Conservation (phyloP, 202 grass and related monocot genomes). For the Thinopyrum obtusiflorum region DNA sequence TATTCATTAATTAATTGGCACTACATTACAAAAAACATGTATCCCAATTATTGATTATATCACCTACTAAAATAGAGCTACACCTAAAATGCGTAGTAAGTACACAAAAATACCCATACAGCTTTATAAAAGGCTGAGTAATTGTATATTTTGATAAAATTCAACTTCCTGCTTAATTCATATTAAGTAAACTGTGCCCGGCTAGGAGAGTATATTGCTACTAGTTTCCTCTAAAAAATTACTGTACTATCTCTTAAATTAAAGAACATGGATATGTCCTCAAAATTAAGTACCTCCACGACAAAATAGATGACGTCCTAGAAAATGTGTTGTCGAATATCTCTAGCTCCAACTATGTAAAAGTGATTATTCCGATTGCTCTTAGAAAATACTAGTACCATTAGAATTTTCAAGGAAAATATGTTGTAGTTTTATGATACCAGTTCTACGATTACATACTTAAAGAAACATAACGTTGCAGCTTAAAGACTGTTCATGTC, state of each 20-base stretch:
- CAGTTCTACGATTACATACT: no score
- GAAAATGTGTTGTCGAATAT: not conserved
- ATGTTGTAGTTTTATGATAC: not conserved
- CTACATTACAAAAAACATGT: conserved; percentile 21
- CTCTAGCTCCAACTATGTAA: not conserved
- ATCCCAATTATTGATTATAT: conserved; percentile 18
- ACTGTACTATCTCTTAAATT: not conserved
- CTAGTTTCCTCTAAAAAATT: not conserved
- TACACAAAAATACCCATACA: not conserved
- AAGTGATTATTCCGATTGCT: not conserved
- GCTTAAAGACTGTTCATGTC: not conserved
- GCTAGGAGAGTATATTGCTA: not conserved
- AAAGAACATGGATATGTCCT: no score
- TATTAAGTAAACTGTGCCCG: not conserved
- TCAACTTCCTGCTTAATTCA: not conserved
- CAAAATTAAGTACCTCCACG: not conserved
- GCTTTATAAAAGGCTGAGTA: not conserved
- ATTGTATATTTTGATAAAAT: not conserved
- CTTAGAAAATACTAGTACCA: not conserved
- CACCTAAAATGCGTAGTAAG: not conserved
- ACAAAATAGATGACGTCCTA: not conserved
- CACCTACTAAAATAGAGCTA: not conserved
- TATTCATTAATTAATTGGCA: conserved; percentile 7
- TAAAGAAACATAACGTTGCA: not conserved
- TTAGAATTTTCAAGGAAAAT: not conserved